These are phyloP conservation scores for Cymbopogon citratus DNA, from an alignment of 176 grass and related monocot genomes.

Conservation along the genomic window DNA sequence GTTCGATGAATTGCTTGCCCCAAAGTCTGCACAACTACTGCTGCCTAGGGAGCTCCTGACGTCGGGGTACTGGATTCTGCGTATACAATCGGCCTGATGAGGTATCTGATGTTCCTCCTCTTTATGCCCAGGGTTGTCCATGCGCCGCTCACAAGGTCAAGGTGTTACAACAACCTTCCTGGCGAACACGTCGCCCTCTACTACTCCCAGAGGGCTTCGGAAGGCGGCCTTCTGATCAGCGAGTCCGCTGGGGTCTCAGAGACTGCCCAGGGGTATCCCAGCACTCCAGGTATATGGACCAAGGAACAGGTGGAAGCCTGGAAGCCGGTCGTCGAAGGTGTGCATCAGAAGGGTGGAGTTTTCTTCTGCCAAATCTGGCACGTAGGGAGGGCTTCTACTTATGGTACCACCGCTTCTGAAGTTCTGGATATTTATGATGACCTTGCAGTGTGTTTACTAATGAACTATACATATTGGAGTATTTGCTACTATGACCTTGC, in stretches of 20 bases:
- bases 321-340: constrained; percentile 47
- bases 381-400: constrained; percentile 47
- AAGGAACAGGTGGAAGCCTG: constrained; percentile 63
- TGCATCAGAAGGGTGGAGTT: constrained; percentile 59
- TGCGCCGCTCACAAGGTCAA: constrained; percentile 18
- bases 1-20: constrained; percentile 24
- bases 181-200: constrained; percentile 27
- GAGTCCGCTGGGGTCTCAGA: constrained; percentile 37
- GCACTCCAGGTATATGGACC: constrained; percentile 60
- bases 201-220: constrained; percentile 43
- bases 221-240: constrained; percentile 31
- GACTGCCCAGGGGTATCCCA: constrained; percentile 39
- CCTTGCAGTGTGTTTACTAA: neutral
- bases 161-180: constrained; percentile 32
- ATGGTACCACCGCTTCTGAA: constrained; percentile 2
- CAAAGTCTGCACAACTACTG: neutral
- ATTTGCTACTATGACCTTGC: neutral
- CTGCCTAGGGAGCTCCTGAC: neutral
- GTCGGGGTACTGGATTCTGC: neutral
- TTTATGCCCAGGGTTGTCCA: constrained; percentile 29
- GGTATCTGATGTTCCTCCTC: neutral
- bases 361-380: constrained; percentile 84
- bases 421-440: neutral
- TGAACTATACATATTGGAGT: neutral
- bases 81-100: neutral